phyloP scores from a whole-genome alignment of 345 rosid species.

The Salix viminalis region DNA sequence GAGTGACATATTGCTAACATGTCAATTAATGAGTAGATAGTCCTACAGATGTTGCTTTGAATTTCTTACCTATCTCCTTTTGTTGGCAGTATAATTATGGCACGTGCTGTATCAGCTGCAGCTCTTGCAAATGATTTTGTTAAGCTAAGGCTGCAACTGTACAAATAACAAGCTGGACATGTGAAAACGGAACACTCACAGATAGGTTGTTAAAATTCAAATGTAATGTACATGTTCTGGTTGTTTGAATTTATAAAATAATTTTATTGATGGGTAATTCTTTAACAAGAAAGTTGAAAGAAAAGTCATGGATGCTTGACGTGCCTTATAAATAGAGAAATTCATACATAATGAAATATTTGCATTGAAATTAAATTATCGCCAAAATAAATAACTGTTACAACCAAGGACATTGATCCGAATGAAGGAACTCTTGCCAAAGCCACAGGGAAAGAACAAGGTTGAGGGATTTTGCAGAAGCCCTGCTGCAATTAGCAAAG shows the following conservation, averaged over 20 bases:
- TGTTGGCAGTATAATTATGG: slow-evolving; percentile 81
- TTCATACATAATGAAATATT: neutral
- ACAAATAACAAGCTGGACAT: slow-evolving; percentile 27
- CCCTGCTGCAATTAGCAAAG: neutral
- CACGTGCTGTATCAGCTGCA: slow-evolving; percentile 82
- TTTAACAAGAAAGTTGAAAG: neutral
- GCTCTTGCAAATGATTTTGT: slow-evolving; percentile 89
- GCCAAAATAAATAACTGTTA: neutral
- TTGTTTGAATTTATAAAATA: slow-evolving; percentile 8
- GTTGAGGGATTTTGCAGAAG: neutral
- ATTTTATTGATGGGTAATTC: neutral
- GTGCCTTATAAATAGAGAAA: neutral
- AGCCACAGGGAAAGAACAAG: neutral
- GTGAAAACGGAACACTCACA: slow-evolving; percentile 2
- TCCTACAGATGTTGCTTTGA: neutral
- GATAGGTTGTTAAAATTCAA: neutral
- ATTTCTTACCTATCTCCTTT: slow-evolving; percentile 71
- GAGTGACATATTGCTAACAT: neutral
- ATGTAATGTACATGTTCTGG: neutral
- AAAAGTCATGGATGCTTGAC: neutral
- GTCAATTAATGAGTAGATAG: neutral
- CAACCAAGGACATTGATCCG: neutral
- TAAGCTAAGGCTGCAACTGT: slow-evolving; percentile 88
- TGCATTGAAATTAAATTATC: neutral
- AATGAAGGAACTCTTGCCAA: neutral